Base-by-base conservation (phyloP, 805 yeast species). In the Yarrowia keelungensis region DNA sequence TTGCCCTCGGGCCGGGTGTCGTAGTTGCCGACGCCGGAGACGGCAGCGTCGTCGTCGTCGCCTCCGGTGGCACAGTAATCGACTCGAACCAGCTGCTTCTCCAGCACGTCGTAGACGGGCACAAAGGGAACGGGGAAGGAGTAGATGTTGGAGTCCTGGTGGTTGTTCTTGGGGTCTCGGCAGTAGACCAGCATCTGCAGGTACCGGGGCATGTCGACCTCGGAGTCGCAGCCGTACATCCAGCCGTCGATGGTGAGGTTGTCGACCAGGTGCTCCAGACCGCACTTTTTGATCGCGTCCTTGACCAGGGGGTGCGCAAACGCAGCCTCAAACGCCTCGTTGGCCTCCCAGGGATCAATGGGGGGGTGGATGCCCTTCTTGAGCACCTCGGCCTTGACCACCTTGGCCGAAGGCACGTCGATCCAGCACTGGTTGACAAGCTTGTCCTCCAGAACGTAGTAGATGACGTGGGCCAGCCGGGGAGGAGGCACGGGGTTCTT, bases 161-260 rank as follows among this genome's bases (percentile, higher is more conserved):
- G 76, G 71, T 74, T 74, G 36, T 70, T 73, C 90, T 59, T 85
- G 76, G 80, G 90, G 90, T 75, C 83, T 85, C 89, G 85, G 75
- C 90, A 81, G 79, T 90, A 90, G 87, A 89, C 87, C 81, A 87
- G 88, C 77, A 88, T 87, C 80, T 89, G 92, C 73, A 87, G 81
- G 81, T 69, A 71, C 46, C 80, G 74, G 14, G 79, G 78, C 65
- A 71, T 61, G 22, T 70, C 69, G 7, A 69, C 74, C 75, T 87
- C 90, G 70, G 83, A 79, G 75, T 88, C 92, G 41, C 92, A 87
- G 74, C 94, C 96, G 76, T 90, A 89, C 84, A 89, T 90, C 96
- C 97, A 90, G 66, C 92, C 91, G 76, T 89, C 94, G 75, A 84
- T 84, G 73, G 87, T 84, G 59, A 89, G 86, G 35, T 69, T 62